Base-by-base conservation (phyloP, 2,329 filamentous ascomycete genomes). In the Chaetomium sp. region DNA sequence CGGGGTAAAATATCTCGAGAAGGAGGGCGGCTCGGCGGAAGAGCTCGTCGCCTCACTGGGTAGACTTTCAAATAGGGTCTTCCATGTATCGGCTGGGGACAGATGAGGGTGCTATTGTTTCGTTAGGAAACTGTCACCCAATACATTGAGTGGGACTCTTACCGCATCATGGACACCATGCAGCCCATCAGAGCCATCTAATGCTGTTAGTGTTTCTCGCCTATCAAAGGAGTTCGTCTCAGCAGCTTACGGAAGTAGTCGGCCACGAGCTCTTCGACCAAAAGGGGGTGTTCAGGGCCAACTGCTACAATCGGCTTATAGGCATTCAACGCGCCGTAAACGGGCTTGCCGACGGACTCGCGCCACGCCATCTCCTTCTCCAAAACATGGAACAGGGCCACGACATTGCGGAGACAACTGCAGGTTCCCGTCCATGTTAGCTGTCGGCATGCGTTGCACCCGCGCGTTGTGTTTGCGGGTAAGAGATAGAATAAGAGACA, bases 321-420 rank as follows among this genome's bases (percentile, higher is more conserved):
- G 11, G 80, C 78, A 62, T 80, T 82, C 70, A 97, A 74, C 6
- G 84, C 79, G 51, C 85, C 85, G 64, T 91, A 97, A 0, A 89
- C 88, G 54, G 85, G 36, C 54, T 78, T 80, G 14, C 87, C 87
- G 43, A 84, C 80, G 10, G 81, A 74, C 67, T 82, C 83, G 60
- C 94, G 82, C 91, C 91, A 97, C 62, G 82, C 79, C 63, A 90
- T 78, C 73, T 99, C 94, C 68, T 90, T 89, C 62, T 95, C 90
- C 52, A 99, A 80, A 56, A 95, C 86, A 66, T 96, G 87, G 74
- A 99, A 97, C 59, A 97, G 77, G 32, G 90, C 88, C 41, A 97
- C 86, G 12, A 88, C 85, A 72, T 99, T 99, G 50, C 87, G 85
- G 50, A 96, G 78, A 66, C 91, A 96, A 70, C 87, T 91, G 58